These are phyloP conservation scores for Annulohypoxylon moriforme DNA, from an alignment of 495 filamentous ascomycete species.

Conservation along the genomic window DNA sequence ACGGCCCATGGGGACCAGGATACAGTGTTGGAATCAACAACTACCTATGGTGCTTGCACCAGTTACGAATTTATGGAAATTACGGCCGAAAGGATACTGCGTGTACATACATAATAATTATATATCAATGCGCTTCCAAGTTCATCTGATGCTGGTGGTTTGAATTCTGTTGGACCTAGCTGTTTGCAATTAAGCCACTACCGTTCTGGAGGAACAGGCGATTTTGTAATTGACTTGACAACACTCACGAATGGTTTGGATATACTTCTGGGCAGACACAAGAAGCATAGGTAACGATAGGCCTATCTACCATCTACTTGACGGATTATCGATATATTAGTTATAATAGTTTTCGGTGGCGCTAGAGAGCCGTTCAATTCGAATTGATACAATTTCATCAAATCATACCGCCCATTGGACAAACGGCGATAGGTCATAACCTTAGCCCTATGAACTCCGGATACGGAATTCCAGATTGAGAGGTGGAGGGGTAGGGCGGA, in stretches of 20 bases:
- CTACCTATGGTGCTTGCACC: conserved; percentile 29
- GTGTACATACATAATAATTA: conserved; percentile 31
- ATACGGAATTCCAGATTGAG: background rate
- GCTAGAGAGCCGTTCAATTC: background rate
- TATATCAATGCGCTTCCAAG: conserved; percentile 17
- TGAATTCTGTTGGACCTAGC: conserved; percentile 11
- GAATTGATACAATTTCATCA: background rate
- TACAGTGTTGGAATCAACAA: conserved; percentile 19
- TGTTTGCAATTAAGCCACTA: background rate
- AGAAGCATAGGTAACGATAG: background rate
- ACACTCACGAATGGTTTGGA: background rate
- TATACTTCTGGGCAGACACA: background rate
- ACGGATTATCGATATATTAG: background rate
- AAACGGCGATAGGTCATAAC: background rate
- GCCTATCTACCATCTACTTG: background rate
- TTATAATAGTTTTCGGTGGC: background rate
- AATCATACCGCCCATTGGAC: background rate
- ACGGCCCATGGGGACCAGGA: conserved; percentile 22
- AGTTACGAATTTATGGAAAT: conserved; percentile 36
- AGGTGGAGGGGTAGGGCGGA: conserved; percentile 1
- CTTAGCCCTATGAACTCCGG: background rate
- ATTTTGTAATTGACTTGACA: background rate
- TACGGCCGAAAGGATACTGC: conserved; percentile 29
- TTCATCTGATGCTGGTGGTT: background rate
- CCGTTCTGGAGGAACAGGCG: background rate